Conservation (phyloP, 129 eudicot genomes). For the Chrysanthemum makinoi region DNA sequence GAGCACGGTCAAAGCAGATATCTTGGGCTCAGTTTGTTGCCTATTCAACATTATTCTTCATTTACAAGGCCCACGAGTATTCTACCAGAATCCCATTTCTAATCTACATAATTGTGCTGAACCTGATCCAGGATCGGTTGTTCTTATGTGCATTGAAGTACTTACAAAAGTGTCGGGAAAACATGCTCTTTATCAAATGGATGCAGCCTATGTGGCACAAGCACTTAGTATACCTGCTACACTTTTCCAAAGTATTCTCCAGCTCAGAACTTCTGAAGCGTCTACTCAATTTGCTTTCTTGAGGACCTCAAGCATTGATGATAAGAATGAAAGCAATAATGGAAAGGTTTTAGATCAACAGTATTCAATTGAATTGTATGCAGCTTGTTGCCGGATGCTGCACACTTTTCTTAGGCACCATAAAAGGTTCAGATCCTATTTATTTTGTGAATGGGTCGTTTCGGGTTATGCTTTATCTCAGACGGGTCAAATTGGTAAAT, state of each 20-base stretch:
- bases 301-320: slow-evolving; percentile 12
- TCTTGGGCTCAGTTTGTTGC: slow-evolving; percentile 54
- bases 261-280: slow-evolving; percentile 29
- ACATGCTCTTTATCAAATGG: slow-evolving; percentile 56
- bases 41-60: slow-evolving; percentile 75
- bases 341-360: slow-evolving; percentile 40
- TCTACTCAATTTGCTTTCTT: slow-evolving; percentile 18
- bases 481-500: background rate
- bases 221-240: slow-evolving; percentile 63
- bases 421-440: slow-evolving; percentile 43
- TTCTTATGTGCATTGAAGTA: slow-evolving; percentile 78
- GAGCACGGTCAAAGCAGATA: slow-evolving; percentile 46
- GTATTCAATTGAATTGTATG: slow-evolving; percentile 59
- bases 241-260: slow-evolving; percentile 54
- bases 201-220: slow-evolving; percentile 58
- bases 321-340: slow-evolving; percentile 20
- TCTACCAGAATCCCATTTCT: slow-evolving; percentile 29
- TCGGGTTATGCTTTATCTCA: background rate
- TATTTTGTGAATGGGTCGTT: no score
- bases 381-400: slow-evolving; percentile 77
- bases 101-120: slow-evolving; percentile 15
- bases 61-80: slow-evolving; percentile 60
- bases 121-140: slow-evolving; percentile 84
- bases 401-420: slow-evolving; percentile 77
- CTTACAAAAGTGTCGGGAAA: slow-evolving; percentile 70